Conservation (phyloP, 2,329 filamentous ascomycete species). For the Pseudopithomyces maydicus region DNA sequence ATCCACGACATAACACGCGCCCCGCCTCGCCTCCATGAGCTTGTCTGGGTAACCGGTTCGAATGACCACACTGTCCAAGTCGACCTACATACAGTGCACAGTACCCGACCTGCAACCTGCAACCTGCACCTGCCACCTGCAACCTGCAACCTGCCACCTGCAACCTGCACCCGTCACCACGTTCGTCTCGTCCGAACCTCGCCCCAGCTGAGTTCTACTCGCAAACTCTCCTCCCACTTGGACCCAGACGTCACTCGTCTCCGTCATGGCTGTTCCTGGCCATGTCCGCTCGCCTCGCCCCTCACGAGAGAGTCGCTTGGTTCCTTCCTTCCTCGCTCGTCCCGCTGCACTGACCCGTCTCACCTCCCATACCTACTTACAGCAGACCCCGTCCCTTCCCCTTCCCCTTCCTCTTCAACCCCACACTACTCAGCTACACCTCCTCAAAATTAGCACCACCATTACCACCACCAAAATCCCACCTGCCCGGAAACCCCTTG, state of each 20-base stretch:
- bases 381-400: too few relatives aligned
- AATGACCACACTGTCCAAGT: neutral
- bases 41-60: neutral
- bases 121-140: too few relatives aligned
- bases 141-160: too few relatives aligned
- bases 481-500: neutral
- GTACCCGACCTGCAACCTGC: too few relatives aligned
- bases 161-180: too few relatives aligned
- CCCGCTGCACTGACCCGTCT: slow-evolving; percentile 4
- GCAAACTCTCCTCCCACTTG: too few relatives aligned
- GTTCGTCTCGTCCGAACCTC: too few relatives aligned
- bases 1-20: neutral
- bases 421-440: neutral
- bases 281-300: neutral
- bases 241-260: neutral
- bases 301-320: neutral
- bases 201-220: too few relatives aligned
- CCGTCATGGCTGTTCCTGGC: neutral
- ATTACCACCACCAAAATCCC: neutral
- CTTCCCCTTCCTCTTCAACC: neutral
- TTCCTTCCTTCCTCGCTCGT: neutral
- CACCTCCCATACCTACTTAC: neutral
- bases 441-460: slow-evolving; percentile 2
- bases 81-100: neutral
- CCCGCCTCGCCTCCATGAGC: neutral